Conservation (phyloP, 2,329 filamentous ascomycete genomes). For the Penicillium sp. region DNA sequence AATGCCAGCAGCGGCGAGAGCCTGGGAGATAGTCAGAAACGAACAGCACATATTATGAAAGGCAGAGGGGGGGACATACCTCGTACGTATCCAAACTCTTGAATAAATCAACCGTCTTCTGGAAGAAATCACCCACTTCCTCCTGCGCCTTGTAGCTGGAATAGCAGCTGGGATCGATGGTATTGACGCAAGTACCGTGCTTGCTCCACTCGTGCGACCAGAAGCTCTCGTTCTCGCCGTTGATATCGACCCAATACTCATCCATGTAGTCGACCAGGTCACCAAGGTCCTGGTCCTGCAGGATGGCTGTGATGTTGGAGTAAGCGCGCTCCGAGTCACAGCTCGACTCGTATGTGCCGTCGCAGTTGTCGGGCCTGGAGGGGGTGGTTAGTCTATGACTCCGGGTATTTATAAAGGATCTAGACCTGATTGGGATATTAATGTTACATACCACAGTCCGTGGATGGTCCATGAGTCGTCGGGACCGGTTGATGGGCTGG, state of each 20-base stretch:
- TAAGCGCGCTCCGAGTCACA: slow-evolving; percentile 58
- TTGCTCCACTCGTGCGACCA: slow-evolving; percentile 73
- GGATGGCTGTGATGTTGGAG: slow-evolving; percentile 57
- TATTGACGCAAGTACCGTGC: slow-evolving; percentile 70
- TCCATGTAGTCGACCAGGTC: slow-evolving; percentile 59
- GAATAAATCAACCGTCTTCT: slow-evolving; percentile 56
- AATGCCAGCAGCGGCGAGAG: slow-evolving; percentile 57
- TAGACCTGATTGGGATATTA: background rate
- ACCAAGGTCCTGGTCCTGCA: slow-evolving; percentile 50
- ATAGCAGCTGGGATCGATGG: slow-evolving; percentile 66
- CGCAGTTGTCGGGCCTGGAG: slow-evolving; percentile 53
- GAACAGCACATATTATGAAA: background rate
- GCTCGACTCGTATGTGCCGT: slow-evolving; percentile 57
- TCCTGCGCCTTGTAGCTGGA: slow-evolving; percentile 54
- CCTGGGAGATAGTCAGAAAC: slow-evolving; percentile 30
- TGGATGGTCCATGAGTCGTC: slow-evolving; percentile 59
- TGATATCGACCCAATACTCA: slow-evolving; percentile 60
- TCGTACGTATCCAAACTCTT: slow-evolving; percentile 57
- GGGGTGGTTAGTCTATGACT: background rate
- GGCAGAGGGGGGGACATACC: slow-evolving; percentile 24
- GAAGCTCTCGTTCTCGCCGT: slow-evolving; percentile 56
- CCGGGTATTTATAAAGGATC: background rate
- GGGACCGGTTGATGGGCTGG: slow-evolving; percentile 54
- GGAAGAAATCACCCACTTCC: slow-evolving; percentile 60
- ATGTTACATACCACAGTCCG: slow-evolving; percentile 51